Base-by-base conservation (phyloP, 2,329 filamentous ascomycete species). In the Diaporthe helianthi region DNA sequence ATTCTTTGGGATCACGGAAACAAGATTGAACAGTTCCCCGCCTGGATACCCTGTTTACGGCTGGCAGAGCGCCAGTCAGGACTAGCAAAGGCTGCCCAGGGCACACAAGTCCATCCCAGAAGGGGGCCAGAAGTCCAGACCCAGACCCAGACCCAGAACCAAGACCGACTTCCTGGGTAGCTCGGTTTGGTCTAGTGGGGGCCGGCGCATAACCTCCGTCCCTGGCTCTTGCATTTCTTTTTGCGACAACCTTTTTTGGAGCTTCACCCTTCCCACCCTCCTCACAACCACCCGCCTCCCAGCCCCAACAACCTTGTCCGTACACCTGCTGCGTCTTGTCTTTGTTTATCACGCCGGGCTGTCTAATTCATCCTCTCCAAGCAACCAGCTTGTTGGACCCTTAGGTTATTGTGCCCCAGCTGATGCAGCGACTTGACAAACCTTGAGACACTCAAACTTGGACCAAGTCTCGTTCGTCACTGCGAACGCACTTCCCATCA, bases 131-230 rank as follows among this genome's bases (percentile, higher is more conserved):
- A 55, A 53, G 51, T 54, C 61, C 51, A 66, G 60, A 41, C 46
- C 60, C 51, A 53, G 36, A 38, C 36, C n/a, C n/a, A n/a, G n/a
- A n/a, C n/a, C n/a, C n/a, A n/a, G 52, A n/a, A 15, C 52, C 36
- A 22, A 58, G 53, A 41, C 53, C 53, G 33, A 41, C 41, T 44
- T 19, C 4, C 36, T 58, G 41, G n/a, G 49, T 54, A 66, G 44
- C 58, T 63, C 49, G 58, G 12, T 63, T 63, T 49, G 58, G 58
- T 1, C 36, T 55, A 53, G 64, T 66, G 64, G 64, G n/a, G 64
- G 64, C 63, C 58, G 52, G 51, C 49, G 64, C 49, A 66, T 66
- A 36, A n/a, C 26, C 64, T 66, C 64, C 64, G 58, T 63, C 29
- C 51, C 53, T 38, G 63, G 33, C 63, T 44, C 24, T 47, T 63